These are phyloP conservation scores for Capronia coronata DNA, from an alignment of 2,329 filamentous ascomycete species.

Conservation along the genomic window DNA sequence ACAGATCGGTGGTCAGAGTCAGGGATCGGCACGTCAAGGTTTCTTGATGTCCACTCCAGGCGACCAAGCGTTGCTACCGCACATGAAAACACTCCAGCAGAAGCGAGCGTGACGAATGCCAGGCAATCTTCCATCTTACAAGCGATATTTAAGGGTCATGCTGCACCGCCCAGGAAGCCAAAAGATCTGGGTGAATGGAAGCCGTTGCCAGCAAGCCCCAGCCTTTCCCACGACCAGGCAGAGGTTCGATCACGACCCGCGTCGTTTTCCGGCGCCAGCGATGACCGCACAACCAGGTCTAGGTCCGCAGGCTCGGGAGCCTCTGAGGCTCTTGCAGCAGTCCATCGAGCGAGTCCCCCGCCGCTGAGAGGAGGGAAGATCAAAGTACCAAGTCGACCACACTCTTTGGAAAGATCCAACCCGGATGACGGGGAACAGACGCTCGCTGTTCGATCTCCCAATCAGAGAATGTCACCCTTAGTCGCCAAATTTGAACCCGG, in stretches of 20 bases:
- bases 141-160: slow-evolving; percentile 24
- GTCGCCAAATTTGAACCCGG: slow-evolving; percentile 18
- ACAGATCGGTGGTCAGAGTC: slow-evolving; percentile 16
- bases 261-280: slow-evolving; percentile 12
- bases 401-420: slow-evolving; percentile 8
- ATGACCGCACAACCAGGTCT: slow-evolving; percentile 22
- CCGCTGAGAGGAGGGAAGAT: slow-evolving; percentile 28
- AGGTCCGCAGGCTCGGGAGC: slow-evolving; percentile 34
- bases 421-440: slow-evolving; percentile 30
- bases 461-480: slow-evolving; percentile 23
- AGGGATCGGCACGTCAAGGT: slow-evolving; percentile 10
- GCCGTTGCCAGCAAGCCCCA: slow-evolving; percentile 26
- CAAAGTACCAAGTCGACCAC: slow-evolving; percentile 14
- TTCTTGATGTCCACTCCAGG: slow-evolving; percentile 5
- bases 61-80: slow-evolving; percentile 16
- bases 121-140: slow-evolving; percentile 17
- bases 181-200: slow-evolving; percentile 30
- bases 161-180: slow-evolving; percentile 5
- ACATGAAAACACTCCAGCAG: slow-evolving; percentile 27
- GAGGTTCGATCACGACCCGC: slow-evolving; percentile 31
- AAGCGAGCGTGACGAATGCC: background rate
- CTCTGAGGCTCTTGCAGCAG: slow-evolving; percentile 35
- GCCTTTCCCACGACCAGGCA: slow-evolving; percentile 26
- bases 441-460: slow-evolving; percentile 32
- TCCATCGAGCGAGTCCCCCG: slow-evolving; percentile 36